Base-by-base conservation (phyloP, 306 rosid genomes). In the Castanospermum australe region DNA sequence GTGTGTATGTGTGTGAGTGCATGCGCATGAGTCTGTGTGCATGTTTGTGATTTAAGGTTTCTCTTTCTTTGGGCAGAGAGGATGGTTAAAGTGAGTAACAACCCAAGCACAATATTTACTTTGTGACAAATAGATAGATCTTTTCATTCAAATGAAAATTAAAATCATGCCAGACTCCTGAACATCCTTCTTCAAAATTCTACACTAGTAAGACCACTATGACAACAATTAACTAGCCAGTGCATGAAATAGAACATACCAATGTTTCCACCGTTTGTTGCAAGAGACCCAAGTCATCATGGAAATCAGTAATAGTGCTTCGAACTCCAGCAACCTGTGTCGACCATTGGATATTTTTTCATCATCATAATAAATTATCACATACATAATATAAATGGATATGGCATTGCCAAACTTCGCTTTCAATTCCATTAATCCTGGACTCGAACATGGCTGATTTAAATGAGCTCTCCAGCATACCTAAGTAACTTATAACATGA, bases 311-410 rank as follows among this genome's bases (percentile, higher is more conserved):
- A 52, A 93, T 85, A 62, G 92, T 80, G 56, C 66, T 76, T 80
- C 89, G 90, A 81, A 92, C 97, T 67, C 86, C 93, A 63, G 87
- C 54, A 80, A 93, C 98, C 99, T 96, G 93, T 74, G 62, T 78
- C 60, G 81, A 76, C 8, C 82, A 76, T 42, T 52, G 8, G 32
- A 55, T 33, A 13, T 52, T 12, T 64, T 44, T 33, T 12, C 38
- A 17, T 70, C 44, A 33, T 47, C 20, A 8, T 42, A 13, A 82
- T 57, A 75, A 64, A 76, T 70, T 24, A 77, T 67, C 12, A 42
- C 57, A 76, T 51, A 50, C 14, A 9, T 13, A 41, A 51, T n/a
- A 42, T 5, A 70, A 57, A 20, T 45, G 70, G 66, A 66, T 20
- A 22, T 21, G 48, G 22, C 38, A 77, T 48, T 41, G 44, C 30